Percentiles rank a stretch among this genome's conserved stretches.
Evolutionary conservation across 1,284 basidiomycete genomes (phyloP).

Genomic region (Psilocybe mexicana): DNA sequence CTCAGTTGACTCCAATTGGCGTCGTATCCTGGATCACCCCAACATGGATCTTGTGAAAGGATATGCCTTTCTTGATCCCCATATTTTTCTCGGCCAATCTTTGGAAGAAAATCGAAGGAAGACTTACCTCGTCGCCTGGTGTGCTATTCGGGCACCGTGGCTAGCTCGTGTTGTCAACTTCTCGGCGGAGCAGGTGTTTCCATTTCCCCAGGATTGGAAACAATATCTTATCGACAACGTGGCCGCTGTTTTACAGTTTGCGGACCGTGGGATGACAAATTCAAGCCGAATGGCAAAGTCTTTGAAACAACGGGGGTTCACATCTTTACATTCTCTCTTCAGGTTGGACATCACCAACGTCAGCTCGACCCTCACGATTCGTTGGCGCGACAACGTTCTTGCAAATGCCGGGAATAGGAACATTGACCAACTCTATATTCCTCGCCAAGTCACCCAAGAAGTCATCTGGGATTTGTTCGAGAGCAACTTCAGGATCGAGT

Average conservation of each 20-base stretch:
- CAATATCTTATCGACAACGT: not conserved
- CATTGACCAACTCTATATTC: not conserved
- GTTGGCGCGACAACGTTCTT: not conserved
- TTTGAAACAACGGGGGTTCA: no score
- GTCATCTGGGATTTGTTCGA: slow-evolving; percentile 14
- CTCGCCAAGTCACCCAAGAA: not conserved
- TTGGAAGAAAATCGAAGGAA: no score
- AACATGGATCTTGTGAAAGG: not conserved
- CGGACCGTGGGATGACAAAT: not conserved
- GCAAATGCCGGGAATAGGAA: not conserved
- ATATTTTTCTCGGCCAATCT: not conserved
- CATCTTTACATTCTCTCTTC: no score
- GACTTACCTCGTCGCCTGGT: not conserved
- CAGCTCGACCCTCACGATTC: not conserved
- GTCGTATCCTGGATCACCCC: not conserved
- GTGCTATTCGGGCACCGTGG: not conserved
- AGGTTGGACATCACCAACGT: no score
- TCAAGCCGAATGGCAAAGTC: no score
- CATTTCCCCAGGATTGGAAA: not conserved
- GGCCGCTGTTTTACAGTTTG: not conserved
- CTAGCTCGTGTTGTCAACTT: not conserved
- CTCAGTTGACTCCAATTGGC: no score
- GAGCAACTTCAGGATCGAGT: slow-evolving; percentile 11
- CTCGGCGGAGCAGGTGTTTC: not conserved
- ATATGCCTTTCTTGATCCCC: slow-evolving; percentile 2